A percentile compares a stretch with the other conserved stretches of the same genome.
These are phyloP conservation scores for Pseudogymnoascus sp. DNA, from an alignment of 2,329 filamentous ascomycete species.

Conservation along the genomic window DNA sequence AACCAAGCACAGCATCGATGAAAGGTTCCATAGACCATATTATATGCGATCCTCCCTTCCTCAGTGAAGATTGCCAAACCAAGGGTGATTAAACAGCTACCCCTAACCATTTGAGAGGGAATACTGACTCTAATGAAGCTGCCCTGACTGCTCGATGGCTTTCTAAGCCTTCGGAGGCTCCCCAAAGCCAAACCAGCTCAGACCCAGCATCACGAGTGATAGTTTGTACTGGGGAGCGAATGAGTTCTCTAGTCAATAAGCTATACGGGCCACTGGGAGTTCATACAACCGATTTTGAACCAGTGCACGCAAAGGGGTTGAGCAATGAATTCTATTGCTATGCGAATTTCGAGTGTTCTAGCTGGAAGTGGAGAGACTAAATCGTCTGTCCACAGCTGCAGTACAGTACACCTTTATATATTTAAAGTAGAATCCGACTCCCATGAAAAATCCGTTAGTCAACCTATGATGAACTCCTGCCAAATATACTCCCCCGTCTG, in stretches of 20 bases:
- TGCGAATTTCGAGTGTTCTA: conserved; percentile 62
- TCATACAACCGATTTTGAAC: conserved; percentile 58
- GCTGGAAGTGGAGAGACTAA: conserved; percentile 36
- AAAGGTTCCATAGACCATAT: conserved; percentile 60
- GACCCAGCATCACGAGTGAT: conserved; percentile 37
- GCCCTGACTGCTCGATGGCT: conserved; percentile 71
- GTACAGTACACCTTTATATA: not conserved
- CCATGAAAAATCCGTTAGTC: not conserved
- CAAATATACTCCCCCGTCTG: conserved; percentile 1
- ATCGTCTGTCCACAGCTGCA: not conserved
- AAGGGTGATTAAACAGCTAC: conserved; percentile 43
- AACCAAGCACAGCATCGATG: conserved; percentile 36
- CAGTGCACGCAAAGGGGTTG: conserved; percentile 60
- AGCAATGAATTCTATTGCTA: conserved; percentile 79
- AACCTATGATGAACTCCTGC: not conserved
- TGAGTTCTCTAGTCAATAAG: conserved; percentile 55
- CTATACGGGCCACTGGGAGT: conserved; percentile 59
- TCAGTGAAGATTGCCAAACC: conserved; percentile 73
- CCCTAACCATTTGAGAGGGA: not conserved
- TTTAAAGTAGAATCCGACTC: not conserved
- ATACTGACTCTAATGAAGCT: conserved; percentile 35
- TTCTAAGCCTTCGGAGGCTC: conserved; percentile 34
- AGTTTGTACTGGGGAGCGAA: conserved; percentile 69
- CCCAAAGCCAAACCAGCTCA: not conserved
- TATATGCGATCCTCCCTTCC: conserved; percentile 70